phyloP scores from a whole-genome alignment of 2,329 filamentous ascomycete species.

The Fusarium nelsonii region DNA sequence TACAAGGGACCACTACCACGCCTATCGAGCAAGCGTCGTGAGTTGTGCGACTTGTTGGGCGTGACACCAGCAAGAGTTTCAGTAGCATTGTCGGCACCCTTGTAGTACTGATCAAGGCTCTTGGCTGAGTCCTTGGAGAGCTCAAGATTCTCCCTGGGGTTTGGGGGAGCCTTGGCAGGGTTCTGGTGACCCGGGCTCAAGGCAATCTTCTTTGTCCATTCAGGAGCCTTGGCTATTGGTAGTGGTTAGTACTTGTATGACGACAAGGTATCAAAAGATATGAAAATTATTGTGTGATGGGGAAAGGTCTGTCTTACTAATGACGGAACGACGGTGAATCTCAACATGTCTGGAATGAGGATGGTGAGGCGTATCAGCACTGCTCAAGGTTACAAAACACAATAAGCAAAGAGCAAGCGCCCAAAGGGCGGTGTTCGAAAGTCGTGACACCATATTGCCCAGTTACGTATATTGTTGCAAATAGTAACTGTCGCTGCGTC shows the following conservation, averaged over 20 bases:
- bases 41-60: neutral
- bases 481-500: too few relatives aligned
- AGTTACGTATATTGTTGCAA: too few relatives aligned
- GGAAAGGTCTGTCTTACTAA: neutral
- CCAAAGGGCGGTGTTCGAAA: conserved; percentile 4
- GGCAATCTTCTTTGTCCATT: conserved; percentile 14
- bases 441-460: neutral
- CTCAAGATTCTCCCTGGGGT: conserved; percentile 8
- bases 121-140: neutral
- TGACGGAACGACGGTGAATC: neutral
- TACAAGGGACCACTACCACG: conserved; percentile 12
- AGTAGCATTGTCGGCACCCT: conserved; percentile 10
- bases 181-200: conserved; percentile 10
- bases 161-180: conserved; percentile 1
- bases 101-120: conserved; percentile 6
- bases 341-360: neutral
- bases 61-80: neutral
- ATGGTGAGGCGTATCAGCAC: neutral
- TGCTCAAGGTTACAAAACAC: neutral
- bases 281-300: too few relatives aligned
- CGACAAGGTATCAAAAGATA: too few relatives aligned
- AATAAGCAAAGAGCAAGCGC: conserved; percentile 6
- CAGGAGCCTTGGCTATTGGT: conserved; percentile 7
- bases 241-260: too few relatives aligned
- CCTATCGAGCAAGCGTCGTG: conserved; percentile 9